phyloP scores from a whole-genome alignment of 2,329 filamentous ascomycete species.

The Trichothecium sympodiale region DNA sequence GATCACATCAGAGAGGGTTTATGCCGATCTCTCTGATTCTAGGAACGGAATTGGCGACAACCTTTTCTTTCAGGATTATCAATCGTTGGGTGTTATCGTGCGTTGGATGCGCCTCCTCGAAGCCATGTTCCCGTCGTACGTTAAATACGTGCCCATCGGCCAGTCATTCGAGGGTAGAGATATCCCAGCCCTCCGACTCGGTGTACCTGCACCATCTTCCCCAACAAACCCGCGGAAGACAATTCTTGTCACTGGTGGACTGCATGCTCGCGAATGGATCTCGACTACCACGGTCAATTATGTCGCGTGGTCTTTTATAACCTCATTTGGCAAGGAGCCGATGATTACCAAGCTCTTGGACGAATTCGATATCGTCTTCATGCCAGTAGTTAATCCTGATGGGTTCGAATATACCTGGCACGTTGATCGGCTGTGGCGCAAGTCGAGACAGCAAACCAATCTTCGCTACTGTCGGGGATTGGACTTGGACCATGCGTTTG shows the following conservation, averaged over 20 bases:
- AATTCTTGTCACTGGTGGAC: slow-evolving; percentile 70
- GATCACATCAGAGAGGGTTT: slow-evolving; percentile 1
- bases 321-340: slow-evolving; percentile 62
- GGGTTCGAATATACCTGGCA: slow-evolving; percentile 94
- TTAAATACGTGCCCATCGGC: slow-evolving; percentile 66
- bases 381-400: slow-evolving; percentile 86
- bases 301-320: slow-evolving; percentile 78
- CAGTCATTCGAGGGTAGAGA: slow-evolving; percentile 78
- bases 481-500: slow-evolving; percentile 81
- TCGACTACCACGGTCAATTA: slow-evolving; percentile 86
- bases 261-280: slow-evolving; percentile 97
- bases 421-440: slow-evolving; percentile 85
- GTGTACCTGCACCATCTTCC: slow-evolving; percentile 37
- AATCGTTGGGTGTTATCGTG: slow-evolving; percentile 69
- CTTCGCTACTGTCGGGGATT: slow-evolving; percentile 77
- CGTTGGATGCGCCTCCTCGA: slow-evolving; percentile 87
- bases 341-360: slow-evolving; percentile 69
- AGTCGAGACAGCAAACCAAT: slow-evolving; percentile 76
- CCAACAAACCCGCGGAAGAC: slow-evolving; percentile 51
- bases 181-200: slow-evolving; percentile 72
- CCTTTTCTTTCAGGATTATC: slow-evolving; percentile 87
- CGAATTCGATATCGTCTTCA: slow-evolving; percentile 76
- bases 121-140: slow-evolving; percentile 79
- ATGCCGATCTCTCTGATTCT: slow-evolving; percentile 3
- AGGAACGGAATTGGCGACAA: slow-evolving; percentile 41